Evolutionary conservation across 2,329 filamentous ascomycete genomes (phyloP).

Genomic region (Allantophomopsis lycopodina): DNA sequence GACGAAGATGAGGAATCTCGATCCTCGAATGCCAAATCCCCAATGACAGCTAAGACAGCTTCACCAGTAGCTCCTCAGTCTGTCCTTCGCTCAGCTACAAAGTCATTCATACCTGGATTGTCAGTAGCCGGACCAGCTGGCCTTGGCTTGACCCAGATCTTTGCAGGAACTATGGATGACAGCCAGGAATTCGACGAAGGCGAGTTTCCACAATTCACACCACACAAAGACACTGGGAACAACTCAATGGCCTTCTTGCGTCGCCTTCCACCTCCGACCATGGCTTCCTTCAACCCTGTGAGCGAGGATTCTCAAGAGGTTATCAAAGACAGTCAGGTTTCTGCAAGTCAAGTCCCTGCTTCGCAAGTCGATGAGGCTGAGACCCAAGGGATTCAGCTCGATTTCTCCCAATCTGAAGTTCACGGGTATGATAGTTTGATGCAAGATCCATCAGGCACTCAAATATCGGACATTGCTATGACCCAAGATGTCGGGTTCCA

Average conservation of each 20-base stretch:
- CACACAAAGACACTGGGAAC: conserved; percentile 7
- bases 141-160: conserved; percentile 77
- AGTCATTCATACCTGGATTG: conserved; percentile 56
- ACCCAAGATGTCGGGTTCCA: conserved; percentile 75
- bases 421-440: conserved; percentile 43
- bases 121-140: conserved; percentile 46
- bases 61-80: conserved; percentile 38
- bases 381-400: conserved; percentile 30
- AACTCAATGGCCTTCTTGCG: conserved; percentile 36
- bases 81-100: conserved; percentile 53
- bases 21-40: conserved; percentile 9
- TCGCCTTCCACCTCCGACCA: conserved; percentile 32
- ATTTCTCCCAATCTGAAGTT: conserved; percentile 46
- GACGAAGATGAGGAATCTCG: conserved; percentile 20
- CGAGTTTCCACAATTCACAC: conserved; percentile 2
- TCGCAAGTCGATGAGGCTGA: conserved; percentile 23
- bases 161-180: conserved; percentile 75
- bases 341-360: conserved; percentile 18
- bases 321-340: conserved; percentile 32
- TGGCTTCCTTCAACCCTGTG: conserved; percentile 28
- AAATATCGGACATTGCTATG: conserved; percentile 57
- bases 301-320: conserved; percentile 25
- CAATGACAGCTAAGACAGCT: conserved; percentile 9
- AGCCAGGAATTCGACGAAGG: conserved; percentile 23
- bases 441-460: conserved; percentile 31